These are phyloP conservation scores for Letharia lupina DNA, from an alignment of 495 filamentous ascomycete species.

Conservation along the genomic window DNA sequence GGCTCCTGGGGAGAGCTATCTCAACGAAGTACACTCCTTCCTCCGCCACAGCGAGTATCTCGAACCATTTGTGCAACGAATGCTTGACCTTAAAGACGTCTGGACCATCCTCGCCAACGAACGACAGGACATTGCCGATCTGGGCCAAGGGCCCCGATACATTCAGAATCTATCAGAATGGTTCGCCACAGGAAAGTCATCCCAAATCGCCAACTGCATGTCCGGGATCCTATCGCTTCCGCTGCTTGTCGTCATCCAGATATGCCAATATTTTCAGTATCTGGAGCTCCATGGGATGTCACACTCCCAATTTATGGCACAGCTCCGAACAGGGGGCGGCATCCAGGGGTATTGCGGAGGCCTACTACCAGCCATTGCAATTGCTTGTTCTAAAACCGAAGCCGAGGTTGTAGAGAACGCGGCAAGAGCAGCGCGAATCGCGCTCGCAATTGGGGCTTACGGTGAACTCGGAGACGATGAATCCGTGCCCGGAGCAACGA, in stretches of 20 bases:
- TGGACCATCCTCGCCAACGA: constrained; percentile 18
- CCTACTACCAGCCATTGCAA: constrained; percentile 25
- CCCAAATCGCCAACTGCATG: constrained; percentile 20
- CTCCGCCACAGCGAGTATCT: constrained; percentile 10
- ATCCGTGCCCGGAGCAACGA: constrained; percentile 20
- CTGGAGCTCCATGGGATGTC: constrained; percentile 22
- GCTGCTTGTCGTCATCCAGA: constrained; percentile 28
- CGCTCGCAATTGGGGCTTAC: constrained; percentile 29
- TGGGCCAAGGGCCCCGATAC: constrained; percentile 21
- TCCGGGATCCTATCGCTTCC: constrained; percentile 32
- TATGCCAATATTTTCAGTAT: constrained; percentile 32
- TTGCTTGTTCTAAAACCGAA: constrained; percentile 27
- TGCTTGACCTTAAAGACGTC: constrained; percentile 5
- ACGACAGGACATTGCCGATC: constrained; percentile 18
- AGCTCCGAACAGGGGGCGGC: constrained; percentile 21
- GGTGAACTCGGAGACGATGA: constrained; percentile 29
- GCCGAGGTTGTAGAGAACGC: constrained; percentile 25
- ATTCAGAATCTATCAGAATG: constrained; percentile 20
- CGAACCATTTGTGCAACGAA: constrained; percentile 8
- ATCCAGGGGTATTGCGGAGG: constrained; percentile 29
- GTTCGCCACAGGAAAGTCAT: constrained; percentile 18
- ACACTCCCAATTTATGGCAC: constrained; percentile 14
- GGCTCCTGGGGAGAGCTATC: constrained; percentile 15
- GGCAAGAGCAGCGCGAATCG: constrained; percentile 23
- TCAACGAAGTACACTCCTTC: constrained; percentile 14